Conservation (phyloP, 2,329 filamentous ascomycete species). For the Cercospora berteroae region DNA sequence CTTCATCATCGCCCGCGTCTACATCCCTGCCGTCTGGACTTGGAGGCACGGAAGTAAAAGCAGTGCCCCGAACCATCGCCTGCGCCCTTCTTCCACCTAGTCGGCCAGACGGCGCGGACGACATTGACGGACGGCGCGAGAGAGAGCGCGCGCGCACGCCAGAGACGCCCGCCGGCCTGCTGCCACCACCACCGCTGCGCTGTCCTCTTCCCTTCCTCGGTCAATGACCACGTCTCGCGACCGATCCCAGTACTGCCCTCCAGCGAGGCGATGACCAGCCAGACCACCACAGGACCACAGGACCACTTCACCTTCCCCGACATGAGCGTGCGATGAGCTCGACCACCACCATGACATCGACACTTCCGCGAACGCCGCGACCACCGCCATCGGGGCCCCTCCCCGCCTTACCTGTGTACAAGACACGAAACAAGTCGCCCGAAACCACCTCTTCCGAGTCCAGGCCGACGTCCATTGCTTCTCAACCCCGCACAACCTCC, state of each 20-base stretch:
- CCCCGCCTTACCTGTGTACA: constrained; percentile 70
- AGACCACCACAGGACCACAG: background rate
- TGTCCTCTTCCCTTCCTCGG: background rate
- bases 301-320: background rate
- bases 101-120: background rate
- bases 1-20: constrained; percentile 4
- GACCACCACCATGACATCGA: constrained; percentile 27
- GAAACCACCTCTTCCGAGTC: constrained; percentile 43
- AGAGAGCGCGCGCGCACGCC: background rate
- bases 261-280: background rate
- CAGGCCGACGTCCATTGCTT: constrained; percentile 32
- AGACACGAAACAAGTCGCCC: constrained; percentile 61
- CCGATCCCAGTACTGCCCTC: background rate
- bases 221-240: background rate
- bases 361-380: constrained; percentile 57
- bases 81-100: background rate
- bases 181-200: background rate
- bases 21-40: background rate
- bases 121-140: background rate
- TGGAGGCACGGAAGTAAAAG: background rate
- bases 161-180: background rate
- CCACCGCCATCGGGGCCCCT: constrained; percentile 70
- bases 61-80: background rate
- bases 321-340: constrained; percentile 3
- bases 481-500: constrained; percentile 35